Evolutionary conservation across 345 rosid species (phyloP).

Genomic region (Eutrema heterophyllum): DNA sequence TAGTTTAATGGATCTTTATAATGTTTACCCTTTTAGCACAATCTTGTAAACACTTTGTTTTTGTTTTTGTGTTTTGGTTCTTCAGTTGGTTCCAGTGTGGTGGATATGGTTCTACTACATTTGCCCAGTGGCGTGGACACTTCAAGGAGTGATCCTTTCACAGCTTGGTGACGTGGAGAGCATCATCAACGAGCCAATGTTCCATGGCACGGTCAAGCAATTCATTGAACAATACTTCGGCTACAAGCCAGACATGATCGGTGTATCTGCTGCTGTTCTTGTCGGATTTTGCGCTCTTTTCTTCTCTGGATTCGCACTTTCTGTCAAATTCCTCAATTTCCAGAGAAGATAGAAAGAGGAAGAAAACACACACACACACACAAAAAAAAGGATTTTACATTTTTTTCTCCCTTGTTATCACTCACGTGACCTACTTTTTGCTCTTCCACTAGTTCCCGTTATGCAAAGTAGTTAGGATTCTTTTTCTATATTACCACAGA

Average conservation of each 20-base stretch:
- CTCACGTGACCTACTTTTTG: neutral
- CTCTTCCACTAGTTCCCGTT: neutral
- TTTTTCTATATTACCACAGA: neutral
- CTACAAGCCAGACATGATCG: slow-evolving; percentile 39
- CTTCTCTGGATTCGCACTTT: slow-evolving; percentile 59
- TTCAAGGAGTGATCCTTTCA: slow-evolving; percentile 63
- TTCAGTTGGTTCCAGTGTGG: slow-evolving; percentile 80
- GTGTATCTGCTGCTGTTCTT: slow-evolving; percentile 50
- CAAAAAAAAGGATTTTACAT: neutral
- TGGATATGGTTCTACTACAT: slow-evolving; percentile 95
- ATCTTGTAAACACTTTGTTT: neutral
- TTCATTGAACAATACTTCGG: slow-evolving; percentile 51
- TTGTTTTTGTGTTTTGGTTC: neutral
- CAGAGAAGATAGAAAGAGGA: slow-evolving; percentile 49
- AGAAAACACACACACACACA: too few relatives aligned
- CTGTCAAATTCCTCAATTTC: slow-evolving; percentile 69
- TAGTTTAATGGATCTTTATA: neutral
- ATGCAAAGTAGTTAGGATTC: neutral
- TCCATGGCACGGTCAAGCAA: slow-evolving; percentile 58
- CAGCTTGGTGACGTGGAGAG: slow-evolving; percentile 82
- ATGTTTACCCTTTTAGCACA: neutral
- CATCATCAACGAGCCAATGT: slow-evolving; percentile 45
- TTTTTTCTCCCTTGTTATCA: neutral
- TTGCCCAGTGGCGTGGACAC: slow-evolving; percentile 83
- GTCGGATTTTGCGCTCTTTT: slow-evolving; percentile 52